These are phyloP conservation scores for Alternaria angustiovoidea DNA, from an alignment of 2,329 filamentous ascomycete genomes.

Conservation along the genomic window DNA sequence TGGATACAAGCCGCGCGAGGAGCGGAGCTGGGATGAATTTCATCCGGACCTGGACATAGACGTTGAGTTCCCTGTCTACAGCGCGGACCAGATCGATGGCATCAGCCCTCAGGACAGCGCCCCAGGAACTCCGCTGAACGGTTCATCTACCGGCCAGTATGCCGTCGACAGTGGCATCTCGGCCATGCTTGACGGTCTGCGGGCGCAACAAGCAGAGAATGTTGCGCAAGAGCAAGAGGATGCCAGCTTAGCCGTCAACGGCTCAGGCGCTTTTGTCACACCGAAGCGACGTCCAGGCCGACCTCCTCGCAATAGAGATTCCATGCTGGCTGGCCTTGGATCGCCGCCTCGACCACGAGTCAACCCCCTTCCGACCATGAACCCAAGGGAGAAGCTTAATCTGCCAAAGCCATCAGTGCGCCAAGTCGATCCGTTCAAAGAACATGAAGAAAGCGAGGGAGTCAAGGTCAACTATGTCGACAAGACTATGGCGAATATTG, in stretches of 20 bases:
- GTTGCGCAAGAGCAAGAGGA: conserved; percentile 34
- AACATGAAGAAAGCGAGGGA: conserved; percentile 84
- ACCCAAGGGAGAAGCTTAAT: conserved; percentile 80
- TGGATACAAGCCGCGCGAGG: conserved; percentile 96
- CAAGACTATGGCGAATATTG: conserved; percentile 93
- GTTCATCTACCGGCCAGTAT: conserved; percentile 38
- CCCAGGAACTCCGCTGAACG: conserved; percentile 54
- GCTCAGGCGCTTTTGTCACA: conserved; percentile 40
- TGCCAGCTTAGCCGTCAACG: conserved; percentile 18
- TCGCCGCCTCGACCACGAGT: conserved; percentile 70
- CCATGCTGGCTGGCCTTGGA: conserved; percentile 67
- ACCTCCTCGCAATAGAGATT: conserved; percentile 69
- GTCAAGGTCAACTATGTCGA: conserved; percentile 93
- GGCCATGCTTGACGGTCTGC: conserved; percentile 45
- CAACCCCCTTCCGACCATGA: conserved; percentile 79
- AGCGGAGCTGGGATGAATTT: conserved; percentile 97
- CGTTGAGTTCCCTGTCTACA: conserved; percentile 77
- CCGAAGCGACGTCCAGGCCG: conserved; percentile 68
- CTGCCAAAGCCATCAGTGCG: conserved; percentile 79
- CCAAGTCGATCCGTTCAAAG: conserved; percentile 77
- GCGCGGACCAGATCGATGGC: conserved; percentile 85
- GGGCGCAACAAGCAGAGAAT: conserved; percentile 40
- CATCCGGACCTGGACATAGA: conserved; percentile 95
- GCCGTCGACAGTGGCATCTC: conserved; percentile 47
- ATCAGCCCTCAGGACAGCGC: conserved; percentile 58